Evolutionary conservation across 768 basidiomycete species (phyloP), one percentile per base, ranked within the genome.

Genomic region (Holtermanniella nyarrowii): DNA sequence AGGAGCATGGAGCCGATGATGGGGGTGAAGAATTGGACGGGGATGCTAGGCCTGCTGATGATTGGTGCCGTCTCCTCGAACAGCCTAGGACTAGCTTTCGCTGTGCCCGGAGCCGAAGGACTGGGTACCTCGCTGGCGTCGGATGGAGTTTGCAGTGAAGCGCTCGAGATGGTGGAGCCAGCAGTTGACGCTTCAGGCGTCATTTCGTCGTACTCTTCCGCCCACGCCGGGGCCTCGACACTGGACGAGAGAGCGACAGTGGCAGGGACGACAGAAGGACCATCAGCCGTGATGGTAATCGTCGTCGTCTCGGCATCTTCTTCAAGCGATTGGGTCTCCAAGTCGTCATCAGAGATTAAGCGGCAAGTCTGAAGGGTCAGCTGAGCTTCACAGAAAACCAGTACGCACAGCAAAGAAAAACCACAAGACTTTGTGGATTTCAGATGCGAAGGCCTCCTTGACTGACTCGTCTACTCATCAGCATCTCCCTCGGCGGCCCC

Each of bases 1-100:
- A 96, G 80, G 13, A 97, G 78, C 24, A 97, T 75, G 0, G 86
- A 85, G 41, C 87, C 90, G 25, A 97, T 78, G 45, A 95, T 83
- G 12, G 88, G 87, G 1, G 89, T 95, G 71, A 97, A 97, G 3
- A 84, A 80, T 61, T 86, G 83, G 2, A 87, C 85, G 37, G 83
- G 79, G 42, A 97, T 55, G 20, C 48, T 48, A 0, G 72, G 72
- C 41, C 60, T 53, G 16, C 57, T 60, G 5, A 59, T 52, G 2
- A 64, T 39, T 23, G 52, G 58, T 37, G 57, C 61, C 18, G 26
- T 50, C 24, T 44, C 48, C 18, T 62, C 3, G 61, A 59, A 37
- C 59, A 43, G 16, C 51, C 55, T 10, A 49, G 41, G 41, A 56
- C 47, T 5, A 42, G 27, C 16, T 20, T 37, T 11, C 31, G 31